phyloP scores from a whole-genome alignment of 2,329 filamentous ascomycete species.

The Aureobasidium sp. region DNA sequence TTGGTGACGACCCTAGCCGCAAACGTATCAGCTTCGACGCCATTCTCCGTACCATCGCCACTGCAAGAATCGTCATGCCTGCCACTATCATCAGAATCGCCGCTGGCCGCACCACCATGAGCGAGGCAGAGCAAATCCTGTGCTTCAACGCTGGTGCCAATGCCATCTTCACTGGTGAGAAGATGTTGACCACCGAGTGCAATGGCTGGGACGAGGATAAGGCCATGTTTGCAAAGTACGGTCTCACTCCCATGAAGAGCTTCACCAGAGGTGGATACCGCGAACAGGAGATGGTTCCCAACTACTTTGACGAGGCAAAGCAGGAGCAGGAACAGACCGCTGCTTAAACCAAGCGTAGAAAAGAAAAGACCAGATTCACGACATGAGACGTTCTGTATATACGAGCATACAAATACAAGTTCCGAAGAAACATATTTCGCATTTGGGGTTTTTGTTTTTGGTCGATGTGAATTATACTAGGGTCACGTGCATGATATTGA shows the following conservation, averaged over 20 bases:
- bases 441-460: not conserved
- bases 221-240: constrained; percentile 75
- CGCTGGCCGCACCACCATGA: constrained; percentile 73
- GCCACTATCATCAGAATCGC: constrained; percentile 79
- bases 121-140: constrained; percentile 78
- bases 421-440: not conserved
- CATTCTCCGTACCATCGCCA: constrained; percentile 73
- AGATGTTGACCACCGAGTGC: constrained; percentile 89
- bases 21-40: constrained; percentile 67
- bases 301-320: constrained; percentile 9
- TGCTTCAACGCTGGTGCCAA: constrained; percentile 90
- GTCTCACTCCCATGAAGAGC: constrained; percentile 62
- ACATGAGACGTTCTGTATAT: not conserved
- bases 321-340: not conserved
- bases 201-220: constrained; percentile 86
- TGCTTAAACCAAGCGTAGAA: not conserved
- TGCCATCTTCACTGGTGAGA: constrained; percentile 91
- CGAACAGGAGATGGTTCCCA: constrained; percentile 15
- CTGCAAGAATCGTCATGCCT: constrained; percentile 74
- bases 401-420: not conserved
- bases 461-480: not conserved
- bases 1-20: constrained; percentile 50
- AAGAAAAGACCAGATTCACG: not conserved
- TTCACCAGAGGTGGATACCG: constrained; percentile 28
- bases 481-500: not conserved